phyloP scores from a whole-genome alignment of 2,329 filamentous ascomycete genomes.

The Phialophora verrucosa region DNA sequence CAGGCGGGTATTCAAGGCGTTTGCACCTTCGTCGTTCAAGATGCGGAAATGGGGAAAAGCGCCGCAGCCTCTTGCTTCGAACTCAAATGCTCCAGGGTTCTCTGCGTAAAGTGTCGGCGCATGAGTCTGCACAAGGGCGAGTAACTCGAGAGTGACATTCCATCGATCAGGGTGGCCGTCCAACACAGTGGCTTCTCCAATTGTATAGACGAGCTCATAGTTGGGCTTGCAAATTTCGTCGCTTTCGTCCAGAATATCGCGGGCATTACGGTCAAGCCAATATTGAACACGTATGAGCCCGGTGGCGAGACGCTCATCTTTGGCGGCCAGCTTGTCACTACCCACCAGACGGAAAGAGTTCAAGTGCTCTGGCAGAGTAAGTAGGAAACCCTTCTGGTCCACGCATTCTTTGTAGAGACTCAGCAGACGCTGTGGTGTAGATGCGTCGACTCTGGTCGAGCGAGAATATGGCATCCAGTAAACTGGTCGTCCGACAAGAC shows the following conservation, averaged over 20 bases:
- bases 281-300: constrained; percentile 51
- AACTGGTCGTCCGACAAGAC: constrained; percentile 52
- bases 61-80: constrained; percentile 23
- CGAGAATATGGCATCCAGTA: constrained; percentile 56
- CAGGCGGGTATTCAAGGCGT: constrained; percentile 27
- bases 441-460: constrained; percentile 44
- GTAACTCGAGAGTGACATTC: constrained; percentile 60
- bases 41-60: constrained; percentile 39
- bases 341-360: constrained; percentile 69
- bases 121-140: constrained; percentile 27
- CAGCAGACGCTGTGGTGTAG: constrained; percentile 47
- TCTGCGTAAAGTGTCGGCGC: constrained; percentile 17
- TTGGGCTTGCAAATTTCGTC: constrained; percentile 67
- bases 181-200: constrained; percentile 59
- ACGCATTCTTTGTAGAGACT: constrained; percentile 56
- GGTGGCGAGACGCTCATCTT: constrained; percentile 41
- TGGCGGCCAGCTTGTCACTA: constrained; percentile 53
- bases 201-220: constrained; percentile 68
- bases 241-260: constrained; percentile 69
- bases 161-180: constrained; percentile 64
- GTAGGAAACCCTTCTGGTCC: constrained; percentile 59
- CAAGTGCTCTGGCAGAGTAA: constrained; percentile 68
- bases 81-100: constrained; percentile 25
- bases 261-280: constrained; percentile 52
- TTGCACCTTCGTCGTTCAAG: constrained; percentile 28